A percentile compares a stretch with the other conserved stretches of the same genome.
phyloP scores from a whole-genome alignment of 345 rosid species.

The Corchorus olitorius region DNA sequence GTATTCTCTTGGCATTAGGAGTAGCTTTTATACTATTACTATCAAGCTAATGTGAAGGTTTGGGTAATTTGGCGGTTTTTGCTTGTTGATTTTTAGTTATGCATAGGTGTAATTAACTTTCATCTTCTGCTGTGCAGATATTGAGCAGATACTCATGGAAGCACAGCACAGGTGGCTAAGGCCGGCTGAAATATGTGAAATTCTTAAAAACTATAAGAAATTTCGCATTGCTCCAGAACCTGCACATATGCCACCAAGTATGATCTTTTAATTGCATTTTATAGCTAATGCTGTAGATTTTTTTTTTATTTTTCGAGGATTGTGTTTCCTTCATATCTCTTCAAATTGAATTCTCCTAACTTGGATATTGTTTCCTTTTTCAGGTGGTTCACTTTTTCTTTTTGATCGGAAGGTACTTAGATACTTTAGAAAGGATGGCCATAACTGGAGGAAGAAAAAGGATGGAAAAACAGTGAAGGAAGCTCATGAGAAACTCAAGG shows the following conservation, averaged over 20 bases:
- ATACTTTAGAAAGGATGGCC: conserved; percentile 96
- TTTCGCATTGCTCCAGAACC: conserved; percentile 81
- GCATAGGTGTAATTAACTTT: not conserved
- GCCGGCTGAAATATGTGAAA: conserved; percentile 93
- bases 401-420: conserved; percentile 87
- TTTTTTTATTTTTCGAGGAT: not conserved
- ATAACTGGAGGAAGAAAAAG: conserved; percentile 92
- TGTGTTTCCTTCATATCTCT: not conserved
- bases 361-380: conserved; percentile 20
- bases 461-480: conserved; percentile 95
- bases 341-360: conserved; percentile 16
- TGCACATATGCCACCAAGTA: conserved; percentile 72
- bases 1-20: not conserved
- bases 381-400: conserved; percentile 90
- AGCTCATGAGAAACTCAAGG: conserved; percentile 97
- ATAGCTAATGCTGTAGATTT: not conserved
- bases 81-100: not conserved
- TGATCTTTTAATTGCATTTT: conserved; percentile 21
- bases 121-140: conserved; percentile 54
- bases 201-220: conserved; percentile 58
- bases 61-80: not conserved
- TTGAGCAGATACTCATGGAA: conserved; percentile 74
- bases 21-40: not conserved
- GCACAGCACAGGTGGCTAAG: conserved; percentile 94
- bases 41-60: not conserved